Conservation (phyloP, 495 filamentous ascomycete genomes). For the Penicillium odoratum region DNA sequence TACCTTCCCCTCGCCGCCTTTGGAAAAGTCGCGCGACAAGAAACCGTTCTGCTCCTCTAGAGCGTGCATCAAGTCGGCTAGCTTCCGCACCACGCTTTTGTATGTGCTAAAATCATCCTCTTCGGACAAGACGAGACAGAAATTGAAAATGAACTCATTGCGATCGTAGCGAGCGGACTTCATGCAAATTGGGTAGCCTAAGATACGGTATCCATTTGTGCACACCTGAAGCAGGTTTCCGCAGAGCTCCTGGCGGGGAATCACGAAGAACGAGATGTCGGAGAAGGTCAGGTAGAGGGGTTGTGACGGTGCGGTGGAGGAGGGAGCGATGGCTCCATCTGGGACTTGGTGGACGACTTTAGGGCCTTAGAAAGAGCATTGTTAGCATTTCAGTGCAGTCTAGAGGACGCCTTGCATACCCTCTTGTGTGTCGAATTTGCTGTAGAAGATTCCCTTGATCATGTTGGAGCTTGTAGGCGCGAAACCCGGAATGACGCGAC, state of each 20-base stretch:
- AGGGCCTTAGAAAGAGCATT: slow-evolving; percentile 59
- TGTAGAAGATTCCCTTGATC: slow-evolving; percentile 97
- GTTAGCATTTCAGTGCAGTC: slow-evolving; percentile 13
- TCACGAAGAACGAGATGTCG: slow-evolving; percentile 82
- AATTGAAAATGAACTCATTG: slow-evolving; percentile 98
- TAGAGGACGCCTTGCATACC: slow-evolving; percentile 48
- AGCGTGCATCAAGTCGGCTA: slow-evolving; percentile 80
- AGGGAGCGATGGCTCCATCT: slow-evolving; percentile 68
- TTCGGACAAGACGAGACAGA: slow-evolving; percentile 79
- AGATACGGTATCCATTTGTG: slow-evolving; percentile 73
- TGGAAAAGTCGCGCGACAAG: slow-evolving; percentile 50
- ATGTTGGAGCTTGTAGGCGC: slow-evolving; percentile 27
- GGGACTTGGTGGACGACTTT: slow-evolving; percentile 61
- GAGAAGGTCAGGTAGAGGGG: slow-evolving; percentile 78
- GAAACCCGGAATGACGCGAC: slow-evolving; percentile 8
- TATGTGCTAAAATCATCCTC: slow-evolving; percentile 67
- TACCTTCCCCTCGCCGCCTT: slow-evolving; percentile 61
- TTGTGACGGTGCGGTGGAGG: slow-evolving; percentile 47
- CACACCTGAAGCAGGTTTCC: slow-evolving; percentile 75
- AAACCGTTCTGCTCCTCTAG: slow-evolving; percentile 87
- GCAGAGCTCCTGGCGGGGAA: slow-evolving; percentile 89
- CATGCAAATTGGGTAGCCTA: slow-evolving; percentile 89
- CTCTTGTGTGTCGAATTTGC: slow-evolving; percentile 86
- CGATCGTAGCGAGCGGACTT: slow-evolving; percentile 72
- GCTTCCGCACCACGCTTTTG: slow-evolving; percentile 78